Percentiles rank a stretch among this genome's conserved stretches.
Evolutionary conservation across 495 filamentous ascomycete species (phyloP).

Genomic region (Xylaria palmicola): DNA sequence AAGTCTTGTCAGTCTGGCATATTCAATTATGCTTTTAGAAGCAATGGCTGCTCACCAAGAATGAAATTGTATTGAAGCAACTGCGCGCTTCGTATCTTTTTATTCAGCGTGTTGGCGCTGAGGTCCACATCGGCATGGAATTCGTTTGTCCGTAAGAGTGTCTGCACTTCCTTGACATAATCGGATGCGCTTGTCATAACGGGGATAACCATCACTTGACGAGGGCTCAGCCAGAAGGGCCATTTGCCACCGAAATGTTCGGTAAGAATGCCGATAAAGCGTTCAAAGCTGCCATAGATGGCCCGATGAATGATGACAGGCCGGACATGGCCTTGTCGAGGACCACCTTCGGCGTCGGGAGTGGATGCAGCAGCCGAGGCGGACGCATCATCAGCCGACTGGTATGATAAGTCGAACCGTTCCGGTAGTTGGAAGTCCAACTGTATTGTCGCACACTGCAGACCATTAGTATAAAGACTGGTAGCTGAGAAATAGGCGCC

Average conservation of each 20-base stretch:
- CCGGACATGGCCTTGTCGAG: constrained; percentile 50
- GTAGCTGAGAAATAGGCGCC: not conserved
- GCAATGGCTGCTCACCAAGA: constrained; percentile 57
- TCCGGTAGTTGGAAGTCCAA: constrained; percentile 92
- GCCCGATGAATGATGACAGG: constrained; percentile 98
- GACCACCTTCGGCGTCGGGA: constrained; percentile 21
- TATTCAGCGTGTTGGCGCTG: constrained; percentile 87
- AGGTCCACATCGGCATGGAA: constrained; percentile 86
- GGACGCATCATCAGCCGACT: constrained; percentile 60
- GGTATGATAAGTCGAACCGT: constrained; percentile 80
- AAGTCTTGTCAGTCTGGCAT: not conserved
- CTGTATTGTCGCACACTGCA: constrained; percentile 94
- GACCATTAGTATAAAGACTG: not conserved
- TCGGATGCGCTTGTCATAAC: constrained; percentile 82
- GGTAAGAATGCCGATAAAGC: constrained; percentile 88
- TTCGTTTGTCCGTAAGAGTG: constrained; percentile 54
- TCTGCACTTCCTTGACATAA: constrained; percentile 82
- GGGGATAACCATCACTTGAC: constrained; percentile 88
- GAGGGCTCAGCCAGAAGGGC: constrained; percentile 96
- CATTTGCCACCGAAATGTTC: constrained; percentile 98
- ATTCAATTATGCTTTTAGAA: not conserved
- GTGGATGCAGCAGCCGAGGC: constrained; percentile 36
- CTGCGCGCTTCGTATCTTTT: constrained; percentile 91
- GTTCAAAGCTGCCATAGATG: constrained; percentile 89
- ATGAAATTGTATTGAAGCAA: constrained; percentile 89